Conservation (phyloP, 305 asterid species). For the Solanum aculeatissimum region DNA sequence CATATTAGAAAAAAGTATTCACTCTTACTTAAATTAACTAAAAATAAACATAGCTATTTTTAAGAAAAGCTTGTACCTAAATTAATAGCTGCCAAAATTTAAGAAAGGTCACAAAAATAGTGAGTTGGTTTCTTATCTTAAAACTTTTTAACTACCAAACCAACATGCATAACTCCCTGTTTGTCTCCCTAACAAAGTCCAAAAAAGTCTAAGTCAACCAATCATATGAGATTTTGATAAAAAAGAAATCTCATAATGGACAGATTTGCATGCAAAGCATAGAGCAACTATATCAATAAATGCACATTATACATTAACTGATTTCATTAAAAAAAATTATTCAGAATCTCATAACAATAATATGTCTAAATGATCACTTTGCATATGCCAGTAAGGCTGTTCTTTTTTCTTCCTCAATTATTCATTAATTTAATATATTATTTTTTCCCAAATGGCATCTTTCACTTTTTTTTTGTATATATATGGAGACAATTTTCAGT, state of each 20-base stretch:
- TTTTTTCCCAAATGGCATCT: not conserved
- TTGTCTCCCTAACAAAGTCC: conserved; percentile 63
- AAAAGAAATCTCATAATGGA: conserved; percentile 1
- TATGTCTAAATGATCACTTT: conserved; percentile 25
- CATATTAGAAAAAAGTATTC: too few species aligned
- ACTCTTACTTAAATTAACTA: not conserved
- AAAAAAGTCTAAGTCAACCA: conserved; percentile 35
- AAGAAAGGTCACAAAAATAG: not conserved
- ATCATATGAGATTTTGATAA: conserved; percentile 18
- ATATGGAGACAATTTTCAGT: not conserved
- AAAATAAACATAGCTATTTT: too few species aligned
- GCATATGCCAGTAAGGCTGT: conserved; percentile 44
- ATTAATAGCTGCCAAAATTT: not conserved
- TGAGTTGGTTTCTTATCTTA: not conserved
- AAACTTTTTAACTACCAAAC: conserved; percentile 21
- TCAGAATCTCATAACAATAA: conserved; percentile 15
- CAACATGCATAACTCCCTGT: conserved; percentile 50
- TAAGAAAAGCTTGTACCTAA: not conserved
- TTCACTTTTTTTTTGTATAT: conserved; percentile 2
- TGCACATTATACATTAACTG: conserved; percentile 12
- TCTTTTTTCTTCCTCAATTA: conserved; percentile 16
- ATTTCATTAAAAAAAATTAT: not conserved
- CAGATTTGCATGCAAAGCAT: conserved; percentile 14
- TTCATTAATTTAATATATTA: conserved; percentile 22
- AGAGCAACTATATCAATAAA: conserved; percentile 6